These are phyloP conservation scores for Hypocrella siamensis DNA, from an alignment of 2,329 filamentous ascomycete species.

Conservation along the genomic window DNA sequence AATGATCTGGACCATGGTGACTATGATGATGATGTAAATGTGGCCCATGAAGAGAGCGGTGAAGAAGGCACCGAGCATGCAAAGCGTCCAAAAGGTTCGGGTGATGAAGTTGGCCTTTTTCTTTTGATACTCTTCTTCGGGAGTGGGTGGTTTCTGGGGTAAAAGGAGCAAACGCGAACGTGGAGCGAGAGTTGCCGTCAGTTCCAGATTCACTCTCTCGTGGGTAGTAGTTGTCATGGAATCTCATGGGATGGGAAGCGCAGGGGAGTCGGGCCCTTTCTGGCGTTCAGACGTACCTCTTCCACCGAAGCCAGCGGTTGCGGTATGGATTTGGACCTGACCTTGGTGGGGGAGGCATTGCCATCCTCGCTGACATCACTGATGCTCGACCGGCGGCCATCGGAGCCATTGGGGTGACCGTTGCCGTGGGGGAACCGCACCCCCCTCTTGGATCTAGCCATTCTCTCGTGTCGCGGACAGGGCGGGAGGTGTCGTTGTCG, in stretches of 20 bases:
- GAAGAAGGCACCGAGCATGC: conserved; percentile 95
- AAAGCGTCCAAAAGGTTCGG: conserved; percentile 90
- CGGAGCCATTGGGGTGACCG: conserved; percentile 21
- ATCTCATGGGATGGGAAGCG: no score
- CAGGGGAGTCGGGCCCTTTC: no score
- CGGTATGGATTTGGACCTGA: conserved; percentile 11
- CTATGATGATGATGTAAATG: conserved; percentile 88
- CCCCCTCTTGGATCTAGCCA: conserved; percentile 29
- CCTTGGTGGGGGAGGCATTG: conserved; percentile 17
- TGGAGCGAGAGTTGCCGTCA: background rate
- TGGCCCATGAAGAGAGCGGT: conserved; percentile 85
- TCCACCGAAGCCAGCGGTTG: conserved; percentile 17
- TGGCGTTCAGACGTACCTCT: conserved; percentile 14
- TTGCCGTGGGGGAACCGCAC: conserved; percentile 39
- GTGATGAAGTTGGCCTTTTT: conserved; percentile 98
- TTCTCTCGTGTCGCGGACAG: no score
- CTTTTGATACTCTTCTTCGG: conserved; percentile 71
- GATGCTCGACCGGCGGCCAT: conserved; percentile 53
- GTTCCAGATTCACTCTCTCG: no score
- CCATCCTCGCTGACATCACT: conserved; percentile 50
- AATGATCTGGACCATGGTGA: conserved; percentile 87
- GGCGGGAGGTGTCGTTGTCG: no score
- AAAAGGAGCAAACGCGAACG: background rate
- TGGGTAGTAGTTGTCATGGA: no score
- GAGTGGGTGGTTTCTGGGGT: conserved; percentile 24